phyloP scores from a whole-genome alignment of 148 eudicot species.

The Bassia scoparia region DNA sequence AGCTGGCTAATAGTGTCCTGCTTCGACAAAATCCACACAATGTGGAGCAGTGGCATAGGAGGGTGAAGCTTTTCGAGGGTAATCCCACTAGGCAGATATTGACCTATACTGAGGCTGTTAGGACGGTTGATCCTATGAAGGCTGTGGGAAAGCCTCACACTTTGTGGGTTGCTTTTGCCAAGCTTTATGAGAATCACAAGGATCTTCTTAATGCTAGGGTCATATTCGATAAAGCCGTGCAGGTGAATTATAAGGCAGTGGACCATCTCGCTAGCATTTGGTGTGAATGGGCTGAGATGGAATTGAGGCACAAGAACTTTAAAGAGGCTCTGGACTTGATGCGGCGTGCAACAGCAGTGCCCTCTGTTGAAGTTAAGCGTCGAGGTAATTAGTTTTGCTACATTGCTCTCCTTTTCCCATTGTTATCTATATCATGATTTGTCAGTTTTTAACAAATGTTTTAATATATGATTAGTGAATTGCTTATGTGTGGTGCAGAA shows the following conservation, averaged over 20 bases:
- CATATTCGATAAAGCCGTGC: slow-evolving; percentile 91
- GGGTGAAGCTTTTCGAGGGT: slow-evolving; percentile 89
- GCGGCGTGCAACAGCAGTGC: slow-evolving; percentile 96
- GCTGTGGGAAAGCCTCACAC: slow-evolving; percentile 98
- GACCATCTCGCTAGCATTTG: slow-evolving; percentile 93
- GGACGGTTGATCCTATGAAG: slow-evolving; percentile 91
- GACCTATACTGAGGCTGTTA: slow-evolving; percentile 89
- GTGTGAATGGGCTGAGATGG: slow-evolving; percentile 99
- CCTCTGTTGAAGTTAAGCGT: slow-evolving; percentile 82
- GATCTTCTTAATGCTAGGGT: slow-evolving; percentile 84
- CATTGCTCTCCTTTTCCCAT: background rate
- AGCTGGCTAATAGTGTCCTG: slow-evolving; percentile 89
- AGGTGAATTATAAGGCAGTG: slow-evolving; percentile 75
- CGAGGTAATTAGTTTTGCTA: slow-evolving; percentile 49
- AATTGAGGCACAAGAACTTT: slow-evolving; percentile 69
- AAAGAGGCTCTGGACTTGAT: slow-evolving; percentile 73
- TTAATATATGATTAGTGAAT: no score
- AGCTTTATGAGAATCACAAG: slow-evolving; percentile 73
- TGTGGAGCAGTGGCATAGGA: slow-evolving; percentile 96
- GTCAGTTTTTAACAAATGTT: no score
- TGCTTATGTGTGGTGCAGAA: background rate
- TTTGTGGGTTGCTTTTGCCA: slow-evolving; percentile 91
- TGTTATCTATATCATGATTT: no score
- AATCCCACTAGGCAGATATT: slow-evolving; percentile 80
- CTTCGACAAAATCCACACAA: slow-evolving; percentile 93